Base-by-base conservation (phyloP, 495 filamentous ascomycete species). In the Antarctomyces pellizariae region DNA sequence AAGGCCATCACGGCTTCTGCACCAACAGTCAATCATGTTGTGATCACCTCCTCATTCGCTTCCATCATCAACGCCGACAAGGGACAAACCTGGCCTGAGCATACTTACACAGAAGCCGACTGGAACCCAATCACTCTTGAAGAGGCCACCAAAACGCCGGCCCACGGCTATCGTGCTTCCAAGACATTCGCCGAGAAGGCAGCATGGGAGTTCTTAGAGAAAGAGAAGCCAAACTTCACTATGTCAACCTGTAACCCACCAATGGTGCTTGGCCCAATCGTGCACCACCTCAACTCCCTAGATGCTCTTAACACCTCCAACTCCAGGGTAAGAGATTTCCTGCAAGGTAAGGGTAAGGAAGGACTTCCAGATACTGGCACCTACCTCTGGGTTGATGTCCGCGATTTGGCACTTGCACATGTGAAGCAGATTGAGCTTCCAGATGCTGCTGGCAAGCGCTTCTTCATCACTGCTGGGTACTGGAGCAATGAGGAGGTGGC, bases 21-120 rank as follows among this genome's bases (percentile, higher is more conserved):
- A 0, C 78, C 80, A 0, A 47, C 50, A 0, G 80, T 92, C 20
- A 82, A 77, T 49, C 58, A 71, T 29, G 75, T 92, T 7, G 70
- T 83, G 25, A 62, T 92, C 36, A 92, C 82, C 1, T 76, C 69
- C 16, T 86, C 76, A 9, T 91, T 84, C 47, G 83, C 82, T 5
- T 56, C 75, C 11, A 35, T 42, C n/a, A 2, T 36, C 15, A 24
- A 39, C 16, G 15, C 46, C 2, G 28, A 46, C n/a, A 52, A 52
- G 32, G 53, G 45, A 12, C 41, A 45, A 21, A 52, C 56, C 33
- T 18, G 2, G 12, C 52, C 54, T 0, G 56, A 55, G 24, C 57
- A 64, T 36, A 55, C 54, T 9, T 89, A 79, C 44, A 56, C 54
- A 29, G 79, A 89, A 42, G 49, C 53, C 11, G 67, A 71, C 24